A percentile compares a stretch with the other conserved stretches of the same genome.
phyloP scores from a whole-genome alignment of 2,329 filamentous ascomycete species.

The Alternaria gaisen region DNA sequence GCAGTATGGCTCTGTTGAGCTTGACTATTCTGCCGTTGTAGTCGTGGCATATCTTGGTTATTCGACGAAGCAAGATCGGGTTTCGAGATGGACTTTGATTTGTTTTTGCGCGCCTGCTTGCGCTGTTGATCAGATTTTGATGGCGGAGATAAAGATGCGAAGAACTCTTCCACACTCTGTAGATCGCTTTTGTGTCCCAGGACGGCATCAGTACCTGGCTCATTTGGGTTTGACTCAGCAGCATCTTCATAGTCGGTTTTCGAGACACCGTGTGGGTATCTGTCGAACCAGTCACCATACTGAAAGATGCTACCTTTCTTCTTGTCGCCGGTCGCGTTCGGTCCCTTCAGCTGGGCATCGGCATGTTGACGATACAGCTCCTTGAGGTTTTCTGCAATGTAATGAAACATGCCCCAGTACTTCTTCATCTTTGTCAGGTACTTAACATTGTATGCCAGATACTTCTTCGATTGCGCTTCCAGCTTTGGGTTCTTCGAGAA shows the following conservation, averaged over 20 bases:
- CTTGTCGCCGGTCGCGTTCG: constrained; percentile 49
- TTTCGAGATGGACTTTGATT: constrained; percentile 49
- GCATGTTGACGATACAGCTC: constrained; percentile 86
- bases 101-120: constrained; percentile 60
- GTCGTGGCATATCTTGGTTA: constrained; percentile 36
- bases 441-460: constrained; percentile 85
- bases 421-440: constrained; percentile 95
- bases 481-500: constrained; percentile 83
- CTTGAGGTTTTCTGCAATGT: constrained; percentile 91
- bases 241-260: constrained; percentile 84
- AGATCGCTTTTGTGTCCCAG: constrained; percentile 88
- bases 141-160: constrained; percentile 77
- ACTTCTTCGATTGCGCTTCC: constrained; percentile 80
- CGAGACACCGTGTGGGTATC: constrained; percentile 91
- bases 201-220: constrained; percentile 85
- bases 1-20: constrained; percentile 34
- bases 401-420: constrained; percentile 98
- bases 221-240: constrained; percentile 71
- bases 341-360: constrained; percentile 77
- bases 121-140: constrained; percentile 57
- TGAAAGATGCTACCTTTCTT: constrained; percentile 75
- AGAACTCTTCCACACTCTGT: constrained; percentile 95
- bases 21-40: constrained; percentile 31
- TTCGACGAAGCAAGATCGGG: constrained; percentile 31
- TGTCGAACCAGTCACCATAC: constrained; percentile 97